Base-by-base conservation (phyloP, 2,329 filamentous ascomycete genomes). In the Alternaria gaisen region DNA sequence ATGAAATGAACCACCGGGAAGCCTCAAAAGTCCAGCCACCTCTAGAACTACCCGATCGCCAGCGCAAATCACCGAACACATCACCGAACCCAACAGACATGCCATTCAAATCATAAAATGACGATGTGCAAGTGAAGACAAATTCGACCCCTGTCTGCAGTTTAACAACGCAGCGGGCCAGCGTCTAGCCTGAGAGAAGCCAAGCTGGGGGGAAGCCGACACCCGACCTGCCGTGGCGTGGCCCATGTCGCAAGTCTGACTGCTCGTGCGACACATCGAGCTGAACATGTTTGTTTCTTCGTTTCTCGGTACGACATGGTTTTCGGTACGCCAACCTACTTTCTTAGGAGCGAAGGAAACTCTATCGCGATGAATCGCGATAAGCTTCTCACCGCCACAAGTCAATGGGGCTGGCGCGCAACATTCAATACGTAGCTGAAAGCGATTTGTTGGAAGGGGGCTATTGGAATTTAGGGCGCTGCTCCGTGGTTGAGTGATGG, bases 241-340 rank as follows among this genome's bases (percentile, higher is more conserved):
- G 24, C 46, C 32, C 46, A 36, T 36, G 32, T 50, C 20, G 46
- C 46, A 50, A 38, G 46, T 38, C 30, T 5, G 20, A 20, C 34
- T 36, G 46, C 46, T 38, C 20, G 14, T 50, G 46, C 51, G 18
- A 53, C 41, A 40, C 28, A 34, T 32, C 12, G 40, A 34, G 51
- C 40, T 32, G 51, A 36, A 44, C 40, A 32, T 26, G 40, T 43
- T 53, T 53, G 28, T 22, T 53, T 44, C 30, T 53, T 44, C 51
- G 51, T 20, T 24, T 53, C 28, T 16, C 10, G 24, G 32, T 34
- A 32, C 20, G 30, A 50, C 46, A 14, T 38, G 30, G 14, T 50
- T 38, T 50, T 26, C n/a, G 46, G 46, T 22, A 36, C 46, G 46
- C 46, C 30, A 50, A 24, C 22, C 32, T 50, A 20, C 20, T 38